A percentile compares a stretch with the other conserved stretches of the same genome.
Conservation (phyloP, 306 rosid genomes). For the Hippophae gyantsensis region DNA sequence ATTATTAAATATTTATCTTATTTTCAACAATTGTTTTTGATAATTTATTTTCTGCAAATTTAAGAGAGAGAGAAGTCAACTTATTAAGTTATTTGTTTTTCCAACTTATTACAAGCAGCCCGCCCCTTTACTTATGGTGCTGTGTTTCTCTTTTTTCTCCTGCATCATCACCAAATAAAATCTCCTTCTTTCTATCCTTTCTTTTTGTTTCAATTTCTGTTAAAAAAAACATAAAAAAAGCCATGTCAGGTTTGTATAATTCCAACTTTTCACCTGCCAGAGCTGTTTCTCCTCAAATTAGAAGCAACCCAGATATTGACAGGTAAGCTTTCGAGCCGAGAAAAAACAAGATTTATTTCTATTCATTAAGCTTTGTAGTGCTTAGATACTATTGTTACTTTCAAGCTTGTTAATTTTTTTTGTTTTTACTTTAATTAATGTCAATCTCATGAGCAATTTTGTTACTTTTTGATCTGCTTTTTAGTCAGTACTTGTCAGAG, state of each 20-base stretch:
- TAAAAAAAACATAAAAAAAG: constrained; percentile 17
- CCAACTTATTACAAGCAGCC: constrained; percentile 26
- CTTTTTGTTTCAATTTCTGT: constrained; percentile 43
- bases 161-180: constrained; percentile 46
- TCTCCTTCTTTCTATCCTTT: constrained; percentile 34
- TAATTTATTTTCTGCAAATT: constrained; percentile 29
- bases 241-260: constrained; percentile 90
- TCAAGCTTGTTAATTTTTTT: constrained; percentile 7
- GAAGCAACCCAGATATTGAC: constrained; percentile 72
- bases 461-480: constrained; percentile 29
- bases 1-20: constrained; percentile 25
- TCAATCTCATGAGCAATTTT: constrained; percentile 20
- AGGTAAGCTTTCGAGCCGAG: constrained; percentile 30
- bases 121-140: constrained; percentile 45
- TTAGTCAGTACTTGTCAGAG: constrained; percentile 84
- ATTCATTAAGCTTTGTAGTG: constrained; percentile 17
- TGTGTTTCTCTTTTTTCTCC: constrained; percentile 49
- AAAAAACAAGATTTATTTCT: background rate
- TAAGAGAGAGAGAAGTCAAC: constrained; percentile 25
- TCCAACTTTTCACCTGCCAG: constrained; percentile 92
- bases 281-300: constrained; percentile 96
- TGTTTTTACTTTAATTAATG: constrained; percentile 9
- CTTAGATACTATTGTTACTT: constrained; percentile 13
- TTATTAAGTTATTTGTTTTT: background rate
- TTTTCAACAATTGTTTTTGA: background rate